Conservation (phyloP, 805 yeast species). For the Lipomyces spencermartinsiae region DNA sequence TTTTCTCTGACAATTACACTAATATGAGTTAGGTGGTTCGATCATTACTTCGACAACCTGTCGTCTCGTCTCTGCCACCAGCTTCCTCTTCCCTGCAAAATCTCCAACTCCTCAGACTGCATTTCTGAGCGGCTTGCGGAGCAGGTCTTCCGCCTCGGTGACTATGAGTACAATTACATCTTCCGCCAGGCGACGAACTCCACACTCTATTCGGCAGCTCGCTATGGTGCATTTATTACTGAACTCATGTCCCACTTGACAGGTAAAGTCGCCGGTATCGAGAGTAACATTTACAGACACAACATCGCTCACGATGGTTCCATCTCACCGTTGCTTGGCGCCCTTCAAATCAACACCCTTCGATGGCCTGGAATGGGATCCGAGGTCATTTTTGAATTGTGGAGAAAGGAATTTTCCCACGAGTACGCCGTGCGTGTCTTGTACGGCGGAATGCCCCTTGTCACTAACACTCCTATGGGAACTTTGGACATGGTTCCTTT, state of each 20-base stretch:
- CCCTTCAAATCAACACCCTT: constrained; percentile 47
- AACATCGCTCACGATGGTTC: constrained; percentile 55
- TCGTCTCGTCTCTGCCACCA: constrained; percentile 51
- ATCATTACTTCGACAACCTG: constrained; percentile 53
- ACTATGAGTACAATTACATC: constrained; percentile 54
- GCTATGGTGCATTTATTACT: constrained; percentile 49
- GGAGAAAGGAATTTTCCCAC: constrained; percentile 41
- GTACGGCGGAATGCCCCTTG: constrained; percentile 45
- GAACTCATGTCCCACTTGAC: constrained; percentile 48
- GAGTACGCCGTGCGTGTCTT: constrained; percentile 48
- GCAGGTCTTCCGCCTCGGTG: constrained; percentile 52
- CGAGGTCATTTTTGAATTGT: constrained; percentile 51
- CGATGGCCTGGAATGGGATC: constrained; percentile 61
- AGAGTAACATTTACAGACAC: constrained; percentile 48
- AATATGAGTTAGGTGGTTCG: constrained; percentile 45
- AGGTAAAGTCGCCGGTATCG: constrained; percentile 44
- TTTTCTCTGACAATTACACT: background rate
- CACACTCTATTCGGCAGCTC: constrained; percentile 47
- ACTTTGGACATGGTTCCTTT: constrained; percentile 25
- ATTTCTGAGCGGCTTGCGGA: constrained; percentile 47
- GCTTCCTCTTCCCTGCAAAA: constrained; percentile 47
- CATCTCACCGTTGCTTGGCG: constrained; percentile 47
- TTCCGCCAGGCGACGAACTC: constrained; percentile 48
- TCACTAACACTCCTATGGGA: constrained; percentile 27
- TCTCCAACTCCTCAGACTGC: constrained; percentile 42